Percentiles rank a stretch among this genome's conserved stretches.
phyloP scores from a whole-genome alignment of 352 stramenopile genomes.

The Hyaloperonospora arabidopsidis region DNA sequence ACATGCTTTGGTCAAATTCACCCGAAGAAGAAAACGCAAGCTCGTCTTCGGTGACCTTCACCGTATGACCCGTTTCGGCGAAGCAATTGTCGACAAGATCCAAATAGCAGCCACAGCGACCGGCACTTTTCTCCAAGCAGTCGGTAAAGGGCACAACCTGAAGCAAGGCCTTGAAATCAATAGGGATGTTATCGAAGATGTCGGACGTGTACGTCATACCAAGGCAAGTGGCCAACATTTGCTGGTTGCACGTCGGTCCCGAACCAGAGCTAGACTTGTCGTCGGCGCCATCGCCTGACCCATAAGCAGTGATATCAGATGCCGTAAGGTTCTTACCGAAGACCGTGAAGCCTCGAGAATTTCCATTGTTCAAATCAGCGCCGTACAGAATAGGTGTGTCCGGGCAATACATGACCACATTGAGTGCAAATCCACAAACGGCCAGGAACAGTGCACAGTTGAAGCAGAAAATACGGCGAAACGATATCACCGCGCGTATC shows the following conservation, averaged over 20 bases:
- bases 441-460: constrained; percentile 71
- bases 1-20: constrained; percentile 60
- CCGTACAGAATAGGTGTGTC: constrained; percentile 74
- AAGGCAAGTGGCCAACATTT: constrained; percentile 66
- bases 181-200: constrained; percentile 40
- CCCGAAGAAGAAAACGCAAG: constrained; percentile 22
- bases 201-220: constrained; percentile 40
- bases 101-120: constrained; percentile 65
- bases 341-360: constrained; percentile 42
- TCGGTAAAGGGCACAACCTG: constrained; percentile 57
- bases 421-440: constrained; percentile 54
- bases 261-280: constrained; percentile 27
- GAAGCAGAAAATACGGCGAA: constrained; percentile 79
- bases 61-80: constrained; percentile 36
- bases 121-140: constrained; percentile 49
- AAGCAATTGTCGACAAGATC: constrained; percentile 63
- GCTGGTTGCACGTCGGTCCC: constrained; percentile 38
- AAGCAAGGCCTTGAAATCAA: constrained; percentile 72
- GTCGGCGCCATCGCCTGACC: constrained; percentile 20
- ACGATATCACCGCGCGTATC: constrained; percentile 66
- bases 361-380: constrained; percentile 35
- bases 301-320: constrained; percentile 29
- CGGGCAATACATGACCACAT: constrained; percentile 72
- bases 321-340: constrained; percentile 57
- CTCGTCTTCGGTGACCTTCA: constrained; percentile 31